These are phyloP conservation scores for Dactylellina sp. DNA, from an alignment of 2,329 filamentous ascomycete species.

Conservation along the genomic window DNA sequence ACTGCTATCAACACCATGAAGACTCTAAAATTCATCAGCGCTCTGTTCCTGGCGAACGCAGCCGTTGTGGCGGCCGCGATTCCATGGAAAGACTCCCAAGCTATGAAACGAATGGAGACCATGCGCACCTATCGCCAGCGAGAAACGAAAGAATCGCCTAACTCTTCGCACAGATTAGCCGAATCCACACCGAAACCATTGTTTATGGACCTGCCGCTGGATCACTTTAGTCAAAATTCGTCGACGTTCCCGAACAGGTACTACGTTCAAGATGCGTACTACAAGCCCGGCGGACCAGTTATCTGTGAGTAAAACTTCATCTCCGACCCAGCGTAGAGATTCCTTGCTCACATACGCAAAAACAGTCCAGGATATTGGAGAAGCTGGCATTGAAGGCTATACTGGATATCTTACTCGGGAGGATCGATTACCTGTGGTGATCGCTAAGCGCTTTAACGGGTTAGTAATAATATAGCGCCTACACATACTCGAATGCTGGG, in stretches of 20 bases:
- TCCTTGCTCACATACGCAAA: neutral
- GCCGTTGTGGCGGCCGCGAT: constrained; percentile 1
- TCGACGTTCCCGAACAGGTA: constrained; percentile 57
- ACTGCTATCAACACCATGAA: constrained; percentile 7
- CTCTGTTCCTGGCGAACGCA: constrained; percentile 16
- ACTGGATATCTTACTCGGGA: constrained; percentile 28
- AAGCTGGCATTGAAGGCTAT: constrained; percentile 40
- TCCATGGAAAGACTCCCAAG: constrained; percentile 31
- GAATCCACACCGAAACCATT: neutral
- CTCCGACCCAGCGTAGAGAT: neutral
- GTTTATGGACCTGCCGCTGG: constrained; percentile 56
- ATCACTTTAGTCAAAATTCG: constrained; percentile 55
- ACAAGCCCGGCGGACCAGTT: constrained; percentile 58
- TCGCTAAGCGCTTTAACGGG: constrained; percentile 54
- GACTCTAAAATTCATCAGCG: neutral
- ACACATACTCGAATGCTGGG: too few species aligned
- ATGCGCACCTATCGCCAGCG: constrained; percentile 13
- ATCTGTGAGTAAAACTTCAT: constrained; percentile 52
- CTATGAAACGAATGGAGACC: constrained; percentile 4
- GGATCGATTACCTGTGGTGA: constrained; percentile 31
- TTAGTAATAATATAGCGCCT: constrained; percentile 7
- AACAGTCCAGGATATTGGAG: constrained; percentile 59
- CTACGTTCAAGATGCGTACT: constrained; percentile 59
- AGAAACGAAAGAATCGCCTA: neutral
- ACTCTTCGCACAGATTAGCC: constrained; percentile 1